Percentiles rank a stretch among this genome's conserved stretches.
These are phyloP conservation scores for Boletales sp. DNA, from an alignment of 768 basidiomycete genomes.

Conservation along the genomic window DNA sequence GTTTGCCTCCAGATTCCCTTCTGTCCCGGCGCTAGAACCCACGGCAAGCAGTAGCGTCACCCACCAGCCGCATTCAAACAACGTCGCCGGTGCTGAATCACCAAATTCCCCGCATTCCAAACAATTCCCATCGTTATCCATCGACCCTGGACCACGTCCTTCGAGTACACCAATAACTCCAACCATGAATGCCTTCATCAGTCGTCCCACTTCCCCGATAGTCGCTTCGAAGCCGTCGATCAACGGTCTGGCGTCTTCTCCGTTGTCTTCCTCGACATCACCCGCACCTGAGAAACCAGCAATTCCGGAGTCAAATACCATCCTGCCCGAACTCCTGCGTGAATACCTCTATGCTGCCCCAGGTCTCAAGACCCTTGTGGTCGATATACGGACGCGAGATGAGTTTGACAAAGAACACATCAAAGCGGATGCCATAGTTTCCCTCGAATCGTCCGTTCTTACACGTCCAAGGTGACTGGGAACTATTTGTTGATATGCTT, in stretches of 20 bases:
- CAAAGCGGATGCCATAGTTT: constrained; percentile 63
- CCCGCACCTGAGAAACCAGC: constrained; percentile 34
- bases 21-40: constrained; percentile 41
- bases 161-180: constrained; percentile 70
- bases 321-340: constrained; percentile 55
- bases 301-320: constrained; percentile 60
- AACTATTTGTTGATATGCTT: neutral
- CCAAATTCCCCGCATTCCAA: constrained; percentile 29
- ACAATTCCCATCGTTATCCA: constrained; percentile 40
- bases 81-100: constrained; percentile 29
- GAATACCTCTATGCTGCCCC: constrained; percentile 48
- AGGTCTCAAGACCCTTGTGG: constrained; percentile 59
- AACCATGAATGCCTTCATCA: constrained; percentile 50
- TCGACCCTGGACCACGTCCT: constrained; percentile 53
- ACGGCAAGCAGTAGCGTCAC: constrained; percentile 31
- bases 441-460: constrained; percentile 81
- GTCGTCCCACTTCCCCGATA: constrained; percentile 61
- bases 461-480: constrained; percentile 57
- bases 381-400: constrained; percentile 79
- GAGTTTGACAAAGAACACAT: constrained; percentile 78
- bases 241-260: constrained; percentile 33
- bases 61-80: constrained; percentile 23
- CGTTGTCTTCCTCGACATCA: constrained; percentile 29
- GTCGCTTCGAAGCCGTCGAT: constrained; percentile 43
- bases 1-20: constrained; percentile 44